Conservation (phyloP, 495 filamentous ascomycete genomes). For the Trichoderma orchidacearum region DNA sequence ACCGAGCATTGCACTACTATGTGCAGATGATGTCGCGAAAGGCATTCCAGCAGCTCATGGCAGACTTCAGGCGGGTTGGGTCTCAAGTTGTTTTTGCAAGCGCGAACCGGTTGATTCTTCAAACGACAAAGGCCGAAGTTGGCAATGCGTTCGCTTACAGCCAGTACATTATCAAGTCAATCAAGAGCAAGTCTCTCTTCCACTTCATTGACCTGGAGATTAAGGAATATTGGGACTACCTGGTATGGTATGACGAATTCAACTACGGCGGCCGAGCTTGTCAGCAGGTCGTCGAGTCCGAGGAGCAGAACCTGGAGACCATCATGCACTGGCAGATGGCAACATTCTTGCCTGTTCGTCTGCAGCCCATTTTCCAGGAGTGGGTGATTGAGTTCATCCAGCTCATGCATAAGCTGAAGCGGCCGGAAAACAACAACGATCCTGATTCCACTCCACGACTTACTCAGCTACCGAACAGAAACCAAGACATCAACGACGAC, state of each 20-base stretch:
- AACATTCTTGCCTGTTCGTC: constrained; percentile 66
- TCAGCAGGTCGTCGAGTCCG: constrained; percentile 63
- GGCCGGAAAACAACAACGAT: constrained; percentile 35
- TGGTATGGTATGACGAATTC: constrained; percentile 98
- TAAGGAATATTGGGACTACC: constrained; percentile 98
- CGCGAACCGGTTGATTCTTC: constrained; percentile 75
- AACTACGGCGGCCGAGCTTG: constrained; percentile 96
- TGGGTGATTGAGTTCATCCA: constrained; percentile 93
- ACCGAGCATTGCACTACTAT: constrained; percentile 92
- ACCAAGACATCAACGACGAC: constrained; percentile 33
- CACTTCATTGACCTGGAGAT: constrained; percentile 96
- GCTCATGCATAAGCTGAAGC: constrained; percentile 79
- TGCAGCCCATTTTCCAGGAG: constrained; percentile 79
- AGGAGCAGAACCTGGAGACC: constrained; percentile 76
- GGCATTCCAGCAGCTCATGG: constrained; percentile 92
- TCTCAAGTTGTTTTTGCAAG: constrained; percentile 89
- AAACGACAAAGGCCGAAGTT: constrained; percentile 93
- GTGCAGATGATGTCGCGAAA: constrained; percentile 97
- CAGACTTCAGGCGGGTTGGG: constrained; percentile 88
- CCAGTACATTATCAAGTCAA: constrained; percentile 93
- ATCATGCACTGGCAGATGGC: constrained; percentile 98
- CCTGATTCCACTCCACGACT: constrained; percentile 50
- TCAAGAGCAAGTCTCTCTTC: constrained; percentile 88
- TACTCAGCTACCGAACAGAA: constrained; percentile 57
- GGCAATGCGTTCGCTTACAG: constrained; percentile 95